Evolutionary conservation across 1,139 yeast genomes (phyloP), one percentile per base, ranked within the genome.

Genomic region (Yamadazyma membranifaciens): DNA sequence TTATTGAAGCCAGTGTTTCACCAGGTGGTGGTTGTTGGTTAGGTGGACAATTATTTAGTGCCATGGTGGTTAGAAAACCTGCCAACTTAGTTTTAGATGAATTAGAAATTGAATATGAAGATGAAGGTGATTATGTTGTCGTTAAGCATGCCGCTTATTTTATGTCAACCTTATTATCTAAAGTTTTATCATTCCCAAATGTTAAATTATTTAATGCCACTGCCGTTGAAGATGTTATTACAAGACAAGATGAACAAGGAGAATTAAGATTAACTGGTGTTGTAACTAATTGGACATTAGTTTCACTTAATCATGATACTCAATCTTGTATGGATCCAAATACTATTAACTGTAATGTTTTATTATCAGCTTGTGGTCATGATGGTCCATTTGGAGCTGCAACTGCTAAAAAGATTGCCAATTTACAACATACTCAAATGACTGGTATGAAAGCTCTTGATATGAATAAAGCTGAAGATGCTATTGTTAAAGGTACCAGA

Each of bases 351-450:
- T 76, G 83, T 46, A 81, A 82, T 54, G 80, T 84, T 41, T 78
- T 84, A 42, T 68, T 84, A 45, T 82, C 89, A 12, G 80, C 89
- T 45, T 78, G 87, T 31, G 92, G 92, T 40, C 92, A 84, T 55
- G 92, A 84, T 59, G 92, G 92, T 52, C 89, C 89, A 40, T 82
- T 83, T 63, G 92, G 92, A 45, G 91, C 91, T n/a, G 83, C 83
- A 64, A 76, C 81, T 45, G 89, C 86, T 24, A 70, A 70, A 54
- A 60, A 75, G 54, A 59, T 69, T 53, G 65, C 66, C 43, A 56
- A 59, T 37, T 59, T 67, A 45, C 57, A 62, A 15, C 65, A 63
- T 16, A 63, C 69, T 48, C 70, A 77, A 57, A 65, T 81, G 44
- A 83, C 81, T 42, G 87, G 84, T 43, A 84, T 84, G 92, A 78